Evolutionary conservation across 257 asterid genomes (phyloP).

Genomic region (Perilla frutescens): DNA sequence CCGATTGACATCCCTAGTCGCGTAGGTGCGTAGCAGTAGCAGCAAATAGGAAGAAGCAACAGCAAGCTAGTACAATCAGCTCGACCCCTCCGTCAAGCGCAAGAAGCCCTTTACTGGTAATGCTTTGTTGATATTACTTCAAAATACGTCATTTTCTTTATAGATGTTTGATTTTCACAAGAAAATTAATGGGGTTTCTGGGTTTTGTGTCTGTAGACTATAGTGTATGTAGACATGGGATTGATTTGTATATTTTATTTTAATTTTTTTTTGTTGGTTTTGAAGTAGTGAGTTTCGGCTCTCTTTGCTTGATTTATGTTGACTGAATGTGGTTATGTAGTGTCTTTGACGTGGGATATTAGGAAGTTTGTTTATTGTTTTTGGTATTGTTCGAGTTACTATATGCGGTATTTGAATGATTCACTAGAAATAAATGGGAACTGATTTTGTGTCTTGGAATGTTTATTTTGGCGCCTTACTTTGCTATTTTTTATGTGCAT

Average conservation of each 20-base stretch:
- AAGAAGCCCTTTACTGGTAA: constrained; percentile 84
- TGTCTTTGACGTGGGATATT: no score
- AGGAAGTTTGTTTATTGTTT: background rate
- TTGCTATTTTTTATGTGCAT: background rate
- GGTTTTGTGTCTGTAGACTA: constrained; percentile 17
- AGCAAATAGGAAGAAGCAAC: no score
- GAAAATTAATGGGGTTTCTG: no score
- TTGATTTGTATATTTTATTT: no score
- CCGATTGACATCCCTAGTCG: no score
- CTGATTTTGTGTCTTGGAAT: background rate
- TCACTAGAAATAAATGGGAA: background rate
- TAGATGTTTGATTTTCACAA: background rate
- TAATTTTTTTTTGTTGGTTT: no score
- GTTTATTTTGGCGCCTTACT: background rate
- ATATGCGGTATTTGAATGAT: constrained; percentile 19
- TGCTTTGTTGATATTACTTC: background rate
- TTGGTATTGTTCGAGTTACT: no score
- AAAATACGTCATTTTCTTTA: background rate
- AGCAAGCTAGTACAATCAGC: constrained; percentile 99
- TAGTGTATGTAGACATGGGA: constrained; percentile 14
- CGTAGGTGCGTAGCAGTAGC: no score
- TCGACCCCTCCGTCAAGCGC: constrained; percentile 78
- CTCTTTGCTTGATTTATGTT: no score
- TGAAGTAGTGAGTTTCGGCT: no score
- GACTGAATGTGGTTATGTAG: no score